Percentiles rank a stretch among this genome's conserved stretches.
phyloP scores from a whole-genome alignment of 495 filamentous ascomycete species.

The Talaromyces wortmannii region DNA sequence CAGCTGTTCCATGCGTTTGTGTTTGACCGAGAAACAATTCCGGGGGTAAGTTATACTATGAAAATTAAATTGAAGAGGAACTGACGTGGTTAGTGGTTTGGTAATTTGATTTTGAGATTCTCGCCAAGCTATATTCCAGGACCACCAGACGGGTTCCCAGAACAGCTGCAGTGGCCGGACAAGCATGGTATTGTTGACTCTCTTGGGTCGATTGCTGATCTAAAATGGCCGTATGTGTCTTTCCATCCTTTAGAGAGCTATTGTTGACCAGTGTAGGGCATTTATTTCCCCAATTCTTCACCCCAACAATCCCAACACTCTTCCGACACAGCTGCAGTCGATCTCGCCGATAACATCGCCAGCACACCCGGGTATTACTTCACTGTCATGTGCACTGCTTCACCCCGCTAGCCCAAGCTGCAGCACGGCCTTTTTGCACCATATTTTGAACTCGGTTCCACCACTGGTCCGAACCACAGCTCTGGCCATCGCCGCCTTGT shows the following conservation, averaged over 20 bases:
- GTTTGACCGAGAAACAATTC: constrained; percentile 88
- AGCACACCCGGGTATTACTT: constrained; percentile 77
- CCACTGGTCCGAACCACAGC: constrained; percentile 68
- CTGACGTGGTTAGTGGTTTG: constrained; percentile 48
- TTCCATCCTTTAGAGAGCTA: neutral
- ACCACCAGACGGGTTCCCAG: constrained; percentile 63
- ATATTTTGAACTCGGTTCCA: constrained; percentile 76
- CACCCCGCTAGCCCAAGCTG: constrained; percentile 86
- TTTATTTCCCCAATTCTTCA: constrained; percentile 87
- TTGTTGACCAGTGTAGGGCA: constrained; percentile 27
- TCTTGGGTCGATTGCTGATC: constrained; percentile 68
- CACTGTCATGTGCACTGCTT: constrained; percentile 83
- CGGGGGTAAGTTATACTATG: constrained; percentile 33
- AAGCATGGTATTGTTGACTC: constrained; percentile 73
- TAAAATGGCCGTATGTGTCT: constrained; percentile 74
- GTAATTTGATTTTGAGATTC: constrained; percentile 64
- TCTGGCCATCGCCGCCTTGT: constrained; percentile 59
- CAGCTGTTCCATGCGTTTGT: constrained; percentile 88
- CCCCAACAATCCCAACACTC: constrained; percentile 54
- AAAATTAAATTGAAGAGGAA: neutral
- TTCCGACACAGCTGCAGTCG: constrained; percentile 56
- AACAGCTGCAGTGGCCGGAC: constrained; percentile 63
- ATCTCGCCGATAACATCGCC: constrained; percentile 74
- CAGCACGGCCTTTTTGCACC: constrained; percentile 73
- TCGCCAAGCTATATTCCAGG: constrained; percentile 72